phyloP scores from a whole-genome alignment of 306 rosid species.

The Astragalus glycyphyllos region DNA sequence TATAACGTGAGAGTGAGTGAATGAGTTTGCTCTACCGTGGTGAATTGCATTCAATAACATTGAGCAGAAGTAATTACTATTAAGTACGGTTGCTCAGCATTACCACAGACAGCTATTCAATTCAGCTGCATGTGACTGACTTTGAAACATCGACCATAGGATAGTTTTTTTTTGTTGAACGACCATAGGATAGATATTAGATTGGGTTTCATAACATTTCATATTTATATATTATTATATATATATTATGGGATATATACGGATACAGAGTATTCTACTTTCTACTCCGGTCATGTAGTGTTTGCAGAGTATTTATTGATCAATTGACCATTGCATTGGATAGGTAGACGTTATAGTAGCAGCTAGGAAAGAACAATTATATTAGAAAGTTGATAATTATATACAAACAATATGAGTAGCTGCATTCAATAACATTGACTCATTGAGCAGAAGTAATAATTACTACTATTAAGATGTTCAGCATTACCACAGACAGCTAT shows the following conservation, averaged over 20 bases:
- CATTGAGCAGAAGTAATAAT: conserved; percentile 26
- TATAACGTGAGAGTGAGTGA: conserved; percentile 32
- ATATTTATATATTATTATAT: too few species aligned
- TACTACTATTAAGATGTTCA: conserved; percentile 25
- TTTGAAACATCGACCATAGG: neutral
- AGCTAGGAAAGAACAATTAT: too few species aligned
- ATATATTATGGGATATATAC: too few species aligned
- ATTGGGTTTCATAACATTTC: too few species aligned
- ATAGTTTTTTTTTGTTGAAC: too few species aligned
- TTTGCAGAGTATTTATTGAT: too few species aligned
- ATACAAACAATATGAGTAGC: too few species aligned
- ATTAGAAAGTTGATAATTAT: too few species aligned
- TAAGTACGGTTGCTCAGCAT: conserved; percentile 33
- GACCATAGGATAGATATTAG: too few species aligned
- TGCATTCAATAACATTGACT: conserved; percentile 39
- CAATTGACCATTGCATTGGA: neutral
- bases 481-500: neutral
- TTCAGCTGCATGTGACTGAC: neutral
- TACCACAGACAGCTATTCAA: neutral
- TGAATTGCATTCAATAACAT: conserved; percentile 36
- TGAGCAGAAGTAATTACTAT: conserved; percentile 29
- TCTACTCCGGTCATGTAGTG: too few species aligned
- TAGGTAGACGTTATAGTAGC: too few species aligned
- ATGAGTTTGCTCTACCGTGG: conserved; percentile 33
- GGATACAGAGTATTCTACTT: neutral